These are phyloP conservation scores for Cyberlindnera mycetangii DNA, from an alignment of 805 yeast species.

Conservation along the genomic window DNA sequence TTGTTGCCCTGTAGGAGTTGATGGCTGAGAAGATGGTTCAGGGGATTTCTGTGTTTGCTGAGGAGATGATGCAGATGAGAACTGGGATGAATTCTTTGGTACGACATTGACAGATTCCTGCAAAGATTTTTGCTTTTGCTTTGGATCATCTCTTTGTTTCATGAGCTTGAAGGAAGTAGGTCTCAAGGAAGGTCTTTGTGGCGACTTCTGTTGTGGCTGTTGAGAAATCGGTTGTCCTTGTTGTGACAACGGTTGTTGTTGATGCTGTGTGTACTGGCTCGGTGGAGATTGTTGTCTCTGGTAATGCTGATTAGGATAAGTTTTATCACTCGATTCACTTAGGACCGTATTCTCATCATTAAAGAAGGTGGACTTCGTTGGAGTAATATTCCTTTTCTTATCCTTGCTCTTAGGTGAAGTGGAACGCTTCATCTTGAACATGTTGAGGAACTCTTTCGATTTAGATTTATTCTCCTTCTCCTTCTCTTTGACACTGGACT, in stretches of 20 bases:
- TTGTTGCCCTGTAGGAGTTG: constrained; percentile 7
- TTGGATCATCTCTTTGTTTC: constrained; percentile 7
- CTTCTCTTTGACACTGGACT: constrained; percentile 12
- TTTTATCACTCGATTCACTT: not conserved
- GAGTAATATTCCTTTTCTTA: constrained; percentile 6
- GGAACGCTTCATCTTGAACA: constrained; percentile 28
- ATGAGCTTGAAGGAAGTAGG: constrained; percentile 14
- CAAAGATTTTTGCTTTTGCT: constrained; percentile 11
- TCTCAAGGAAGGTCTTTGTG: constrained; percentile 20
- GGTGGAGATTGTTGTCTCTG: constrained; percentile 1
- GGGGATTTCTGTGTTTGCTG: constrained; percentile 3
- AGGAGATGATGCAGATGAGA: not conserved
- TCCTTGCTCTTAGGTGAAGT: constrained; percentile 21
- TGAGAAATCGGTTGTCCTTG: not conserved
- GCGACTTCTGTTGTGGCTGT: constrained; percentile 9
- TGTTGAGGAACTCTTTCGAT: constrained; percentile 26
- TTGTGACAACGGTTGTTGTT: not conserved
- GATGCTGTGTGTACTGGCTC: constrained; percentile 1
- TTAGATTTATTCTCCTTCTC: constrained; percentile 19
- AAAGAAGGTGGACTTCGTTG: constrained; percentile 7
- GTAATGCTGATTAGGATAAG: constrained; percentile 1
- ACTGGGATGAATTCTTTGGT: constrained; percentile 7
- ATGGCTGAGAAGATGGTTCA: constrained; percentile 5
- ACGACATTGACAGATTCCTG: constrained; percentile 22
- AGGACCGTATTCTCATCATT: constrained; percentile 19